Conservation (phyloP, 2,329 filamentous ascomycete genomes). For the Byssochlamys sp. region DNA sequence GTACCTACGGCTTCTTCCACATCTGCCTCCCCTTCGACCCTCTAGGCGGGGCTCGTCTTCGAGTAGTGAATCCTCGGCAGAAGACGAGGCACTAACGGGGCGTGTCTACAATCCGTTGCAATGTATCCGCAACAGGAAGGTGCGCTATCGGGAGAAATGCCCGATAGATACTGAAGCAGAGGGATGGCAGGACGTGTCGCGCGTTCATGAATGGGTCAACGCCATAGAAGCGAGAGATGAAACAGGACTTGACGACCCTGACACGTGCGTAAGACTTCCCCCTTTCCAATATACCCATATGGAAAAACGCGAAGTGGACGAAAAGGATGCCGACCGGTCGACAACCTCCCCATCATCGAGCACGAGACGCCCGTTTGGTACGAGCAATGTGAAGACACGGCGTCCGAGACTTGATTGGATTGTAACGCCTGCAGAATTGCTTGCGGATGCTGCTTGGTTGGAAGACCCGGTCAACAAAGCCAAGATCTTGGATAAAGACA, state of each 20-base stretch:
- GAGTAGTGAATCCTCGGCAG: slow-evolving; percentile 7
- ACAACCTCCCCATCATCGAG: slow-evolving; percentile 29
- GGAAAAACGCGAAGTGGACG: slow-evolving; percentile 7
- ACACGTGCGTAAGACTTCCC: slow-evolving; percentile 38
- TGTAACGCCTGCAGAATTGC: slow-evolving; percentile 69
- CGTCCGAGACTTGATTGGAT: slow-evolving; percentile 77
- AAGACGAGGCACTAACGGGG: slow-evolving; percentile 42
- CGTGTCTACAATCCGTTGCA: slow-evolving; percentile 84
- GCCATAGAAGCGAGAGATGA: slow-evolving; percentile 47
- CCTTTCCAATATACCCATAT: slow-evolving; percentile 24
- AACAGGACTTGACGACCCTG: slow-evolving; percentile 35
- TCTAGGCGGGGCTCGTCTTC: slow-evolving; percentile 5
- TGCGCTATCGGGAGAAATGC: slow-evolving; percentile 67
- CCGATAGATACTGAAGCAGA: slow-evolving; percentile 63
- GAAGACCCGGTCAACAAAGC: slow-evolving; percentile 72
- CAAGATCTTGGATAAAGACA: slow-evolving; percentile 69
- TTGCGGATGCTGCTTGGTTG: slow-evolving; percentile 85
- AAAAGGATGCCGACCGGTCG: slow-evolving; percentile 17
- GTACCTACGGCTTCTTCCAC: slow-evolving; percentile 69
- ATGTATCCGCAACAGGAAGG: slow-evolving; percentile 80
- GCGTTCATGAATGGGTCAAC: slow-evolving; percentile 69
- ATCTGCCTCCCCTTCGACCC: slow-evolving; percentile 58
- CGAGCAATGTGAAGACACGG: slow-evolving; percentile 49
- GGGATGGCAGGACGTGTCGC: slow-evolving; percentile 65
- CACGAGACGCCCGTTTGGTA: slow-evolving; percentile 33